phyloP scores from a whole-genome alignment of 805 yeast species.

The Kregervanrija delftensis region DNA sequence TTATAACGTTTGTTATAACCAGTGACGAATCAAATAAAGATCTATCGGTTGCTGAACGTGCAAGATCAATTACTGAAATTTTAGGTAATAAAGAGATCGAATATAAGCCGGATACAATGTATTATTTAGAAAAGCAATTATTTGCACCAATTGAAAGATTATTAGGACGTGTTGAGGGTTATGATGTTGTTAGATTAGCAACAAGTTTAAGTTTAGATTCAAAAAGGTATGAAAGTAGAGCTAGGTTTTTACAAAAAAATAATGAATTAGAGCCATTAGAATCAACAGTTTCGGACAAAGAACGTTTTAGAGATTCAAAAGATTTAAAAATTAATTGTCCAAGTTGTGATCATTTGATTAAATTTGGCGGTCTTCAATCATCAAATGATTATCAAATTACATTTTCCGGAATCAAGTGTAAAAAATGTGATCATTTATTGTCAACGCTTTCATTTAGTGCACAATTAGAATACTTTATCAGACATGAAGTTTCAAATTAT shows the following conservation, averaged over 20 bases:
- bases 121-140: conserved; percentile 81
- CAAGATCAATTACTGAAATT: conserved; percentile 74
- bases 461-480: conserved; percentile 69
- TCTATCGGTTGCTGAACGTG: conserved; percentile 63
- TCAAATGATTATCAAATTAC: conserved; percentile 56
- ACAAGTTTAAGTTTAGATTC: conserved; percentile 72
- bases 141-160: conserved; percentile 87
- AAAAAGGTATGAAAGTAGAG: conserved; percentile 45
- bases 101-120: conserved; percentile 65
- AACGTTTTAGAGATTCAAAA: conserved; percentile 66
- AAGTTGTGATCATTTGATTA: conserved; percentile 50
- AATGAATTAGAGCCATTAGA: conserved; percentile 64
- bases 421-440: conserved; percentile 48
- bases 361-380: conserved; percentile 68
- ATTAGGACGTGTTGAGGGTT: conserved; percentile 78
- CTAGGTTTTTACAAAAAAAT: conserved; percentile 31
- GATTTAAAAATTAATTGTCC: conserved; percentile 52
- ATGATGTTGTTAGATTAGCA: conserved; percentile 75
- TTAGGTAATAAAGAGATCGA: conserved; percentile 30
- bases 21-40: conserved; percentile 32
- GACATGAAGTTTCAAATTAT: conserved; percentile 65
- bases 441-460: conserved; percentile 50
- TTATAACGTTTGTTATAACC: conserved; percentile 79
- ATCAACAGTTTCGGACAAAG: conserved; percentile 71
- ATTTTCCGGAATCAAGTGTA: conserved; percentile 66